Evolutionary conservation across 768 basidiomycete species (phyloP), one percentile per base, ranked within the genome.

Genomic region (Bullera alba): DNA sequence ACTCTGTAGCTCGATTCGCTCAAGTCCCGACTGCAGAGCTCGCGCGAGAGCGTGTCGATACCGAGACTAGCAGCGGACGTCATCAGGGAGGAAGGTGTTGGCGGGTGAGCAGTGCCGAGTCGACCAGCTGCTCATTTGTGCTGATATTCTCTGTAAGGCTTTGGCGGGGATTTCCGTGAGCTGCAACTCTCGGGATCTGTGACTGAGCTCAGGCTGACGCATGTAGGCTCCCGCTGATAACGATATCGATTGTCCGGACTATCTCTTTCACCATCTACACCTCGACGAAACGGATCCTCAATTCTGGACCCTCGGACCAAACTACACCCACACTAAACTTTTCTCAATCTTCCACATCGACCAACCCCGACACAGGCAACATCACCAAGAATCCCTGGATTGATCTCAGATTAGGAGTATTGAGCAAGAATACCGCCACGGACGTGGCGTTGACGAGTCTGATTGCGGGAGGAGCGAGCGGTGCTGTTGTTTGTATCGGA

Each of bases 191-290:
- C 19, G 44, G 14, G n/a, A n/a, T n/a, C n/a, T n/a, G n/a, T n/a
- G n/a, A n/a, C n/a, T n/a, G n/a, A 3, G 5, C 32, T 15, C 32
- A 6, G 23, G 42, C 50, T 54, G 22, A 58, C 32, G 26, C 22
- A 15, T 30, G 19, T 34, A 63, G 86, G 82, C 86, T 97, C 61
- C 92, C 93, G 41, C 80, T 96, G 48, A 78, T 90, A 73, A 93
- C 91, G 7, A 97, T 97, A 61, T 90, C 91, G 4, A 89, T 93
- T 70, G 91, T 96, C 72, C 88, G 93, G 83, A 67, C 70, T 1
- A 66, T 70, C 44, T 72, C 70, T 30, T 70, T 72, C 50, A 70
- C 66, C 10, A 69, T 72, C 48, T 72, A 70, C 48, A 67, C 68
- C 0, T 65, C 62, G 5, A 69, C 65, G 42, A 72, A 72, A 49